Evolutionary conservation across 83 land plant genomes (phyloP).

Genomic region (Picea abies): DNA sequence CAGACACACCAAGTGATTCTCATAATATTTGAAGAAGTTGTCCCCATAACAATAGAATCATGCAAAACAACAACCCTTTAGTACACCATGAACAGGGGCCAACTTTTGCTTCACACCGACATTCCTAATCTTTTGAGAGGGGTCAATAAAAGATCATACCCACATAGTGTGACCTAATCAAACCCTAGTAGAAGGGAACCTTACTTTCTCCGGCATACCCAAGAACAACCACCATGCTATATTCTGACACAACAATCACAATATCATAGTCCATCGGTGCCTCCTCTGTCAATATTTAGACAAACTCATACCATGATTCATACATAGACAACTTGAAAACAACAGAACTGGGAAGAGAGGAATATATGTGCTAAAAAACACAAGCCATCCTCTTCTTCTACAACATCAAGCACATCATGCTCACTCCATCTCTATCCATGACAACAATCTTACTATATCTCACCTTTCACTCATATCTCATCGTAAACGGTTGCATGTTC

Average conservation of each 20-base stretch:
- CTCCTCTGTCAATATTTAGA: constrained; percentile 45
- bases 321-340: constrained; percentile 52
- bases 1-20: constrained; percentile 21
- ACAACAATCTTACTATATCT: constrained; percentile 44
- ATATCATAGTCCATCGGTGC: constrained; percentile 54
- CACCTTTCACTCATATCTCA: constrained; percentile 33
- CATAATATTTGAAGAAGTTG: constrained; percentile 90
- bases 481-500: too few relatives aligned
- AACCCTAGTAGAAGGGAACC: constrained; percentile 18
- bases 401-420: constrained; percentile 22
- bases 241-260: constrained; percentile 57
- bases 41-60: constrained; percentile 95
- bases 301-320: constrained; percentile 40
- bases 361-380: constrained; percentile 57
- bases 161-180: too few relatives aligned
- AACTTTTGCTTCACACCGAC: constrained; percentile 93
- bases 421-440: constrained; percentile 31
- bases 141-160: constrained; percentile 84
- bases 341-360: constrained; percentile 49
- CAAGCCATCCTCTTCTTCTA: constrained; percentile 48
- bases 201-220: constrained; percentile 33
- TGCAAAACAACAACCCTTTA: constrained; percentile 93
- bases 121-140: constrained; percentile 85
- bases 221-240: constrained; percentile 57
- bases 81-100: constrained; percentile 70